Evolutionary conservation across 2,329 filamentous ascomycete genomes (phyloP), one percentile per base, ranked within the genome.

Genomic region (Fusarium zealandicum): DNA sequence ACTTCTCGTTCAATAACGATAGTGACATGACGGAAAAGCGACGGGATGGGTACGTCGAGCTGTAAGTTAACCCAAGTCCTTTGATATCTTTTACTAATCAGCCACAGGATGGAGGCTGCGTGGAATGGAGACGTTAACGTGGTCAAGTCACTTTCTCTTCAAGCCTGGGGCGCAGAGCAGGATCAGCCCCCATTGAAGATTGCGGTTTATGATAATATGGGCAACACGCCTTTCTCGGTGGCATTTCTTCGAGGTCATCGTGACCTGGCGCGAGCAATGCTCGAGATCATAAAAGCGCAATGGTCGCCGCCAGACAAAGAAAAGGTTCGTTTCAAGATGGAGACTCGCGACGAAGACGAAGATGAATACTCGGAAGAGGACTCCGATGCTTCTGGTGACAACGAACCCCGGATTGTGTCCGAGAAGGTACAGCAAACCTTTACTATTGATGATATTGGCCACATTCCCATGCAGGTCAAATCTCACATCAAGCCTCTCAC

Each of bases 401-500:
- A 72, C 5, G 73, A 76, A 36, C 77, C 78, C 14, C 74, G 75
- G 6, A 78, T 85, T 33, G 75, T 78, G 40, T 75, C 74, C 13
- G 81, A 87, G 54, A 76, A 86, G 33, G 75, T 91, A 22, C 82
- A 88, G 61, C 83, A 88, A 11, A 78, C 82, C 30, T 90, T 90
- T 69, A 95, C 90, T 0, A 82, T 93, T 45, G 89, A 95, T 13
- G 85, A 91, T 62, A 80, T 95, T 51, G 89, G 89, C 0, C 82
- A 90, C 59, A 78, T 89, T 4, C 84, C 83, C 0, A 86, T 82
- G 67, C 80, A 88, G 49, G 88, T 92, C 53, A 86, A 90, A 68
- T 90, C 88, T 51, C 73, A 78, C 13, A 73, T 81, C 8, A 79
- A 78, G 30, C 87, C 90, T 2, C 67, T 82, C 2, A 59, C 71